Percentiles rank a stretch among this genome's conserved stretches.
Evolutionary conservation across 805 yeast genomes (phyloP).

Genomic region (Kuraishia cidri): DNA sequence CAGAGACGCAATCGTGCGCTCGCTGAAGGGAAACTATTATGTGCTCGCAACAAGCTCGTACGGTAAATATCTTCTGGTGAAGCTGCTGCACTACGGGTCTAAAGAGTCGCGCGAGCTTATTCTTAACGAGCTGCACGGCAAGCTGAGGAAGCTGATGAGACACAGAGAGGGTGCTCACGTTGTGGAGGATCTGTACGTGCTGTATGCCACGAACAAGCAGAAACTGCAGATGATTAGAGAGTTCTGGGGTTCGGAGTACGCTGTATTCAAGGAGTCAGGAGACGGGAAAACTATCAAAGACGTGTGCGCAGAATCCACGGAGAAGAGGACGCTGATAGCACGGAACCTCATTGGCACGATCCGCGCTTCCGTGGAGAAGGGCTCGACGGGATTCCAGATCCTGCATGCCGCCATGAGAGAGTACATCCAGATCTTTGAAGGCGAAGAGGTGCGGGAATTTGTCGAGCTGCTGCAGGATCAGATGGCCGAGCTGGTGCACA

Average conservation of each 20-base stretch:
- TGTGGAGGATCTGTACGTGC: slow-evolving; percentile 83
- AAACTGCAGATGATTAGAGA: slow-evolving; percentile 88
- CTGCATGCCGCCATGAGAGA: slow-evolving; percentile 95
- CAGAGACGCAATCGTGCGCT: slow-evolving; percentile 57
- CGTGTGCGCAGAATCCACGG: slow-evolving; percentile 58
- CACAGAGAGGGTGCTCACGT: slow-evolving; percentile 98
- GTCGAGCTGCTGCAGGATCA: slow-evolving; percentile 81
- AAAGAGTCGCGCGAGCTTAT: slow-evolving; percentile 69
- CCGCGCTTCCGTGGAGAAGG: slow-evolving; percentile 86
- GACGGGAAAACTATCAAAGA: slow-evolving; percentile 55
- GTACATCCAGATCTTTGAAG: slow-evolving; percentile 63
- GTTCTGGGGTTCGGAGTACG: slow-evolving; percentile 95
- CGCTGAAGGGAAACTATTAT: slow-evolving; percentile 70
- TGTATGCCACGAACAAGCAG: slow-evolving; percentile 80
- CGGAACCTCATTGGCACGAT: slow-evolving; percentile 76
- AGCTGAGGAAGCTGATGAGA: slow-evolving; percentile 84
- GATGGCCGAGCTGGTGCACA: slow-evolving; percentile 90
- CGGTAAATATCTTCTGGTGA: slow-evolving; percentile 86
- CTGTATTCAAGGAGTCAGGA: slow-evolving; percentile 75
- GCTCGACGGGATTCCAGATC: slow-evolving; percentile 92
- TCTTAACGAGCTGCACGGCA: slow-evolving; percentile 83
- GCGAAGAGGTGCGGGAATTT: slow-evolving; percentile 67
- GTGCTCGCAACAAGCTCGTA: slow-evolving; percentile 85
- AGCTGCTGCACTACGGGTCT: slow-evolving; percentile 86
- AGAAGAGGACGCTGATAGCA: slow-evolving; percentile 68